Evolutionary conservation across 1,284 basidiomycete species (phyloP).

Genomic region (Salmacisia buchloeana): DNA sequence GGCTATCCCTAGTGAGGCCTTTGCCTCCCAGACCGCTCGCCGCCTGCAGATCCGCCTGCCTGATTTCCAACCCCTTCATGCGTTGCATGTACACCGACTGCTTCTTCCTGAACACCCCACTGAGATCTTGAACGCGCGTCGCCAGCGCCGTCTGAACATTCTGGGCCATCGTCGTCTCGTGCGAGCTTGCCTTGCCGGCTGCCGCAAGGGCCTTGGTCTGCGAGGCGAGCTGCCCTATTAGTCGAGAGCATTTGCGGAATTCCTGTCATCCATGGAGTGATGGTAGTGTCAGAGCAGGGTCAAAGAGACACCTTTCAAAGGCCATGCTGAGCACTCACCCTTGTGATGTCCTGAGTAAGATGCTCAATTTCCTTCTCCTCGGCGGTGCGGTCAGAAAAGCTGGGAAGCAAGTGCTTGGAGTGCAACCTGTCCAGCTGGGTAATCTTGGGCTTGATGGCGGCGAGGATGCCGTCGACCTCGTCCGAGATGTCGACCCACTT

Average conservation of each 20-base stretch:
- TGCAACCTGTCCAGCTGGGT: slow-evolving; percentile 82
- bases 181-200: slow-evolving; percentile 47
- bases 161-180: slow-evolving; percentile 60
- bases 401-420: slow-evolving; percentile 88
- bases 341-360: slow-evolving; percentile 78
- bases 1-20: slow-evolving; percentile 23
- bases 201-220: not conserved
- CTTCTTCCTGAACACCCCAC: slow-evolving; percentile 90
- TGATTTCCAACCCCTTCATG: slow-evolving; percentile 57
- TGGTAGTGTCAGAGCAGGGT: not conserved
- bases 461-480: slow-evolving; percentile 33
- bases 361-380: slow-evolving; percentile 91
- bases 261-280: slow-evolving; percentile 15
- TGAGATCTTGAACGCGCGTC: slow-evolving; percentile 86
- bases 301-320: not conserved
- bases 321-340: not conserved
- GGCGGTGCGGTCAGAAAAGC: slow-evolving; percentile 84
- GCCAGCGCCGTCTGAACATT: slow-evolving; percentile 97
- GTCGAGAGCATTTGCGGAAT: slow-evolving; percentile 33
- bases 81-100: slow-evolving; percentile 96
- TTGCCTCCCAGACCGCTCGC: slow-evolving; percentile 12
- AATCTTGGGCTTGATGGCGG: slow-evolving; percentile 32
- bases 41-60: slow-evolving; percentile 28
- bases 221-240: slow-evolving; percentile 46
- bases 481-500: slow-evolving; percentile 47